These are phyloP conservation scores for Henckelia pumila DNA, from an alignment of 257 asterid genomes.

Conservation along the genomic window DNA sequence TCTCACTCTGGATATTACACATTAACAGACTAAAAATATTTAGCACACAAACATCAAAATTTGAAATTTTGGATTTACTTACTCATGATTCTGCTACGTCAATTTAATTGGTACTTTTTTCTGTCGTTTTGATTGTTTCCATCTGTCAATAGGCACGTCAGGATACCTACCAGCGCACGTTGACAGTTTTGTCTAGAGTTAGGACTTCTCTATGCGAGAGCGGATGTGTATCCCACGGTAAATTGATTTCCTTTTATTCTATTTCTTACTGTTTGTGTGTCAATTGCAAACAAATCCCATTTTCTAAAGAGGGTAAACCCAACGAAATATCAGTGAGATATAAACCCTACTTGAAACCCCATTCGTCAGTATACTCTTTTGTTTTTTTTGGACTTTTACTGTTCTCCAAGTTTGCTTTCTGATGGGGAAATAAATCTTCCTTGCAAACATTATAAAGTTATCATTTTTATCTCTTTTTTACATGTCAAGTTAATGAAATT, in stretches of 20 bases:
- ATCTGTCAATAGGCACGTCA: slow-evolving; percentile 30
- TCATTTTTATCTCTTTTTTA: neutral
- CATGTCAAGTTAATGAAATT: slow-evolving; percentile 4
- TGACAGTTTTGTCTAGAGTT: slow-evolving; percentile 74
- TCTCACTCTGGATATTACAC: slow-evolving; percentile 28
- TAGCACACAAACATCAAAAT: neutral
- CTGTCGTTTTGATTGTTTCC: neutral
- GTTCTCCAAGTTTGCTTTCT: neutral
- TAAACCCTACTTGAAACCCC: no score
- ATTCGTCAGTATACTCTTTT: no score
- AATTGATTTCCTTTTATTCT: neutral
- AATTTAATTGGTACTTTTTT: neutral
- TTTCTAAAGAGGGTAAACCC: neutral
- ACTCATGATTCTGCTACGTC: neutral
- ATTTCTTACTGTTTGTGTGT: neutral
- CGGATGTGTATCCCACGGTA: slow-evolving; percentile 50
- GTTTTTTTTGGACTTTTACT: neutral
- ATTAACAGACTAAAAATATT: neutral
- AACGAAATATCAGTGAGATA: neutral
- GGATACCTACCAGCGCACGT: slow-evolving; percentile 68
- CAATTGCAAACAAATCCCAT: neutral
- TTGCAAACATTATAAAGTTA: neutral
- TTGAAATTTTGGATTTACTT: neutral
- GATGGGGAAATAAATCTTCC: neutral
- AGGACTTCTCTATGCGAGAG: slow-evolving; percentile 41